Conservation (phyloP, 495 filamentous ascomycete genomes). For the Astrocystis sublimbata region DNA sequence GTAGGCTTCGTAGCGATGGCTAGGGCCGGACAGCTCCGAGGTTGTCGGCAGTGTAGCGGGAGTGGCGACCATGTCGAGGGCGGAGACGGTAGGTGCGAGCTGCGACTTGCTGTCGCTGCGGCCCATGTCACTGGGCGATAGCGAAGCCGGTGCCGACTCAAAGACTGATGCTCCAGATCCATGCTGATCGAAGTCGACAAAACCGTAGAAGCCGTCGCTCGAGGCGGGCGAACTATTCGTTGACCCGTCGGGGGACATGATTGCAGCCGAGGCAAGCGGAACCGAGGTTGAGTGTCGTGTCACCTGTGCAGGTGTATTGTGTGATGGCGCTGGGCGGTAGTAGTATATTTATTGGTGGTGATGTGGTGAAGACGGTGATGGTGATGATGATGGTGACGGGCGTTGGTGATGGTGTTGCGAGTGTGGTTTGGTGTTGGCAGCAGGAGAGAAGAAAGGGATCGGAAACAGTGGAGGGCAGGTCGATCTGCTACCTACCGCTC, state of each 20-base stretch:
- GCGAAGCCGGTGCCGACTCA: conserved; percentile 49
- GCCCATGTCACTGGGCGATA: conserved; percentile 44
- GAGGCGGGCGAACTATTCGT: conserved; percentile 30
- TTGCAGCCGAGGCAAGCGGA: conserved; percentile 8
- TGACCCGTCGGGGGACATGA: conserved; percentile 24
- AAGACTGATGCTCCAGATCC: no score
- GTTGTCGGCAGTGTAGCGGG: conserved; percentile 42
- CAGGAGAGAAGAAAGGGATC: background rate
- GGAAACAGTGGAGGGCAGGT: conserved; percentile 33
- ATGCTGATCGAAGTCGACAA: conserved; percentile 52
- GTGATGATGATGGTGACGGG: conserved; percentile 2
- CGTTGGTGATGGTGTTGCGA: conserved; percentile 13
- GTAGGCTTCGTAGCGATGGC: conserved; percentile 89
- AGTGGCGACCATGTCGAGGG: conserved; percentile 34
- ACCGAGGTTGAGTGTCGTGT: no score
- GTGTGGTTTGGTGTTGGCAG: background rate
- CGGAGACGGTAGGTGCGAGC: conserved; percentile 36
- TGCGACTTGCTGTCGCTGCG: conserved; percentile 42
- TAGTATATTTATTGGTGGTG: background rate
- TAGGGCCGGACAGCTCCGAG: conserved; percentile 71
- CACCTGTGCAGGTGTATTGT: no score
- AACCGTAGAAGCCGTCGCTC: conserved; percentile 39
- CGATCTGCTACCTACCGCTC: conserved; percentile 37
- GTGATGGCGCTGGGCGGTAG: no score
- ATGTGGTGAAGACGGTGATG: background rate